Evolutionary conservation across 352 stramenopile species (phyloP).

Genomic region (Blastocystis sp.): DNA sequence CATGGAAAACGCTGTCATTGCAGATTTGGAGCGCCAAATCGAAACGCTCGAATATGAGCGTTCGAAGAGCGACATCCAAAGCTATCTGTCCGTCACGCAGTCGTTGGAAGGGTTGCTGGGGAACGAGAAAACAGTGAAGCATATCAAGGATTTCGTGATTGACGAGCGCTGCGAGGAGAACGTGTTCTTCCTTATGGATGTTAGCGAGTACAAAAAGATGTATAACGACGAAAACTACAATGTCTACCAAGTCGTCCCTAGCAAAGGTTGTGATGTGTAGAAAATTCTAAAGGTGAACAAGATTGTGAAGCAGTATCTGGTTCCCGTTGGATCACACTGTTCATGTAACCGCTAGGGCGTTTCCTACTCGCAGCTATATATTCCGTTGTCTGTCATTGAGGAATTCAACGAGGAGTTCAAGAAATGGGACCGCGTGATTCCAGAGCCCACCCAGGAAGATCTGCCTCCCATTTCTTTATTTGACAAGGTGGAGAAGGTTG

Average conservation of each 20-base stretch:
- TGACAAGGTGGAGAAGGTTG: conserved; percentile 7
- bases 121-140: conserved; percentile 22
- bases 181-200: conserved; percentile 22
- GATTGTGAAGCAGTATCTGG: conserved; percentile 33
- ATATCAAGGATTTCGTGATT: conserved; percentile 29
- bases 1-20: conserved; percentile 1
- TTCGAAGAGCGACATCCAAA: not conserved
- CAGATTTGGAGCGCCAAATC: not conserved
- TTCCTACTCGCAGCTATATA: conserved; percentile 32
- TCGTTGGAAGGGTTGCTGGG: conserved; percentile 26
- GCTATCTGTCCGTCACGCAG: not conserved
- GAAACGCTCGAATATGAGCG: not conserved
- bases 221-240: conserved; percentile 27
- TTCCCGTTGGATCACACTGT: not conserved
- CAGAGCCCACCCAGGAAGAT: not conserved
- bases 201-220: conserved; percentile 31
- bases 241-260: not conserved
- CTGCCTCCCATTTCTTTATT: conserved; percentile 15
- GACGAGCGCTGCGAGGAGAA: conserved; percentile 39
- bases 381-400: not conserved
- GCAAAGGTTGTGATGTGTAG: not conserved
- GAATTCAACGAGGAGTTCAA: conserved; percentile 9
- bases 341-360: not conserved
- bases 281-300: conserved; percentile 25
- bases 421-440: not conserved